phyloP scores from a whole-genome alignment of 2,329 filamentous ascomycete genomes.

The Magnaporthales sp. region DNA sequence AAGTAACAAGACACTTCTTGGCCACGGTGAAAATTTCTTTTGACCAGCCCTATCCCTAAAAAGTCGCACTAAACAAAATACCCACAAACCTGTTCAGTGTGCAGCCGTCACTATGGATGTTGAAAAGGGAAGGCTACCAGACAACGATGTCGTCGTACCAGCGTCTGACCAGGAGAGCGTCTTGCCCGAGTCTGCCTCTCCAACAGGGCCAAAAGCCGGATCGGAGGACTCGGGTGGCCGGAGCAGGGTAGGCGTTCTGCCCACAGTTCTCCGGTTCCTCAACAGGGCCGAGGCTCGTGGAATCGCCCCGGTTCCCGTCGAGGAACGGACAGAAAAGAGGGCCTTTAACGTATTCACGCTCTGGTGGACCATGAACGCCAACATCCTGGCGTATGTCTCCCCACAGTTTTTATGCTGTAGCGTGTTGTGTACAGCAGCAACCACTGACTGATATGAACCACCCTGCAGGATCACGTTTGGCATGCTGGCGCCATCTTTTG shows the following conservation, averaged over 20 bases:
- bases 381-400: conserved; percentile 32
- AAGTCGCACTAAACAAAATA: not conserved
- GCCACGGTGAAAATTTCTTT: not conserved
- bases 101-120: not conserved
- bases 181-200: not conserved
- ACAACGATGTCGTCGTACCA: not conserved
- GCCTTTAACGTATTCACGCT: conserved; percentile 37
- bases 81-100: not conserved
- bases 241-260: not conserved
- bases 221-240: not conserved
- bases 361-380: conserved; percentile 39
- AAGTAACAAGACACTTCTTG: not conserved
- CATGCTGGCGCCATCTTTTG: conserved; percentile 48
- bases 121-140: not conserved
- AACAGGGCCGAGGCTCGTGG: conserved; percentile 27
- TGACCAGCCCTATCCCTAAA: not conserved
- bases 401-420: not conserved
- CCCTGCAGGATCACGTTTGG: conserved; percentile 44
- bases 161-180: not conserved
- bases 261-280: not conserved
- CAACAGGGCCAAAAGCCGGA: not conserved
- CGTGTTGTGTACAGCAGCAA: not conserved
- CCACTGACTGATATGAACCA: not conserved
- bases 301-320: conserved; percentile 31
- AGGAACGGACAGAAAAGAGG: conserved; percentile 29